Base-by-base conservation (phyloP, 164 flowering plant species). In the Stephania yunnanensis region DNA sequence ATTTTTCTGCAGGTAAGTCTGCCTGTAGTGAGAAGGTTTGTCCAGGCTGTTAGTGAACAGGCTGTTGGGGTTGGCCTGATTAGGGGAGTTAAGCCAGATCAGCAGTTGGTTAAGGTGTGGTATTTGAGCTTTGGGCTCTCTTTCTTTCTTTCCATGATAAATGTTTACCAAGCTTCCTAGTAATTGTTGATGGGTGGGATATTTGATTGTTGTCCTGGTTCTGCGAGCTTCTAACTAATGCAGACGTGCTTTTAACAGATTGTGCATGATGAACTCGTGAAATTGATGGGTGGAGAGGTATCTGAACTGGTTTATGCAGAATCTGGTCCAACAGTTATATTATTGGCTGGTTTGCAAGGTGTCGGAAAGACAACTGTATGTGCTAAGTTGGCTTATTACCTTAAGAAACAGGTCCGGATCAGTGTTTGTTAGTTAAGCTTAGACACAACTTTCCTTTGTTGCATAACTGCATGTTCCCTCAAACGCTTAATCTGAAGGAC, bases 361-460 rank as follows among this genome's bases (percentile, higher is more conserved):
- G 99, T 95, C 74, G 99, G 98, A 73, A 95, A 95, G 90, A 95
- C 99, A 45, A 95, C 99, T 74, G 98, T 95, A 22, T 88, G 92
- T 80, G 98, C 97, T 48, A 95, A 95, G 84, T 82, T 93, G 77
- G 96, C 99, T 25, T 77, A 86, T 74, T 93, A 92, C 84, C 96
- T 95, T 46, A 92, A 95, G 88, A 95, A 95, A 76, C 97, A 83
- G 94, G 97, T 92, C 44, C 58, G 52, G 53, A 68, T 55, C 22
- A 7, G 45, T 5, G 12, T n/a, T 20, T 42, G 13, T 42, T 22
- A 17, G 11, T 42, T 42, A 7, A 6, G 9, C 48, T n/a, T n/a
- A 42, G 9, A 19, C 11, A 42, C 42, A 19, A 15, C 46, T 61
- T n/a, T 8, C 66, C 19, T 61, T 10, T 10, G 45, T 6, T 13